Base-by-base conservation (phyloP, 2,329 filamentous ascomycete species). In the Penicillium hesseltinei region DNA sequence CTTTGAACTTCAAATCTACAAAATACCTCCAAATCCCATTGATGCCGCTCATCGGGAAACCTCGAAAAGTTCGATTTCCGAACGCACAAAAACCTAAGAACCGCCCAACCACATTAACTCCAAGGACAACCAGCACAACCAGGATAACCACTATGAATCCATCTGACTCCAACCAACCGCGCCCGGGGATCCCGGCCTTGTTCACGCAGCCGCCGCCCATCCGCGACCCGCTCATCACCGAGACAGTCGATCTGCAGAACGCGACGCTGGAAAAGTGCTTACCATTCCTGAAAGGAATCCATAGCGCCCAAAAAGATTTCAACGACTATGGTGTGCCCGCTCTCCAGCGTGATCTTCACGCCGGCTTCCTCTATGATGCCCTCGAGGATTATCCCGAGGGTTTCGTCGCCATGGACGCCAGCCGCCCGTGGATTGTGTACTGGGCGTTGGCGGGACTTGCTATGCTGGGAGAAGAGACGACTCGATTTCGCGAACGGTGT, bases 401-500 rank as follows among this genome's bases (percentile, higher is more conserved):
- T 4, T 96, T 89, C 74, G 86, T 88, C 51, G 82, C 82, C 48
- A 84, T 92, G 64, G 94, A 99, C 79, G 88, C 94, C 33, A 92
- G 90, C 71, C 82, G 93, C 54, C 92, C 94, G 10, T 99, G 94
- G 94, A 84, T 96, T 69, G 82, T 96, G 62, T 97, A 97, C 78
- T 99, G 94, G 94, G 89, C 85, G 52, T 80, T 97, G 53, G 85
- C 88, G 35, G 91, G 85, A 2, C 80, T 99, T 62, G 80, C 83
- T 27, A 80, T 92, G 35, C 78, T 99, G 49, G 92, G 91, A 47
- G 85, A 92, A 70, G 90, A 96, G 71, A 75, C 85, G 39, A 79
- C 77, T 8, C 68, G 72, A 54, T 93, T 91, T 73, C 84, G 88
- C 55, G 78, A 88, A 62, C 81, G 83, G 76, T 84, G 23, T 23